Evolutionary conservation across 345 rosid genomes (phyloP), one percentile per base, ranked within the genome.

Genomic region (Noccaea caerulescens): DNA sequence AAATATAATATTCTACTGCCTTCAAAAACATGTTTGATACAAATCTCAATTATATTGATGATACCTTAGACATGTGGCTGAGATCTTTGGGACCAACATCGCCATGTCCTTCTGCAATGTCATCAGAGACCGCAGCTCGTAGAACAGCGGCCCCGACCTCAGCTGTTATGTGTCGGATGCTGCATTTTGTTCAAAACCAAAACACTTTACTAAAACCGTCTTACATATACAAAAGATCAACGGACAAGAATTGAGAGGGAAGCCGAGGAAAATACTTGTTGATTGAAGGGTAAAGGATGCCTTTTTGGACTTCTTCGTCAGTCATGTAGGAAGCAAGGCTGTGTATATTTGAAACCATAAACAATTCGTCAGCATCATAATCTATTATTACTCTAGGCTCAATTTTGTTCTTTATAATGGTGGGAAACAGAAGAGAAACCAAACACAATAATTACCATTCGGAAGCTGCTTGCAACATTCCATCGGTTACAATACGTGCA

Each of bases 271-370:
- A 65, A 53, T 84, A 94, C 99, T 95, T 80, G 68, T 81, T 43
- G 67, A 94, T 77, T n/a, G 96, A 94, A 66, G 97, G 99, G 78
- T 85, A 94, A 75, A 94, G 76, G 68, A 91, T 75, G 67, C 99
- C 99, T 6, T 73, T 81, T 68, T 82, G 79, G 16, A 88, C 80
- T 76, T 94, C 99, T 60, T 87, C 92, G 9, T 94, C 91, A 0
- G 88, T 89, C 84, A 94, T 94, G 84, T 91, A 94, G 12, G 98
- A 89, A 46, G 98, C 99, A 33, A 94, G 96, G 86, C 99, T 94
- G 94, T 60, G 72, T 25, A 64, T 51, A 67, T 81, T 63, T 68
- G 54, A 51, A 41, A 27, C 3, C 3, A 27, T 27, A 27, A 27
- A 27, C 30, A 36, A 38, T 5, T 5, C 42, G 14, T 51, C 36